Conservation (phyloP, 192 early-diverging fungal species). For the Coemansia sp. region DNA sequence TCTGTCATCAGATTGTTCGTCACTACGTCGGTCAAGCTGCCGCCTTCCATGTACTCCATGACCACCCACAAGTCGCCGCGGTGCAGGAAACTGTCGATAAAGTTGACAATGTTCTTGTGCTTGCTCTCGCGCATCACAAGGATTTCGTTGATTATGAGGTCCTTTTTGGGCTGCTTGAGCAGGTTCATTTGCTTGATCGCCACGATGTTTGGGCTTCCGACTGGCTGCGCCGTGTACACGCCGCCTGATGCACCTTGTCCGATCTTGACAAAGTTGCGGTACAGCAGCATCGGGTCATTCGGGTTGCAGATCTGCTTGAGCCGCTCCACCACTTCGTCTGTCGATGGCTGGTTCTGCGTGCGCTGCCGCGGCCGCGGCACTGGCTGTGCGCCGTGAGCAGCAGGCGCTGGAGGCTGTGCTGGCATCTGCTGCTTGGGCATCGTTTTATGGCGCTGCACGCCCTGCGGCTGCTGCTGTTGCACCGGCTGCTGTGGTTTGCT, state of each 20-base stretch:
- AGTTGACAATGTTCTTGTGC: slow-evolving; percentile 98
- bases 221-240: slow-evolving; percentile 86
- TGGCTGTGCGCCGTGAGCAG: slow-evolving; percentile 47
- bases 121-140: slow-evolving; percentile 88
- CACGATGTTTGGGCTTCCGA: slow-evolving; percentile 69
- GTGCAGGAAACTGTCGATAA: slow-evolving; percentile 84
- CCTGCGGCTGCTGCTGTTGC: background rate
- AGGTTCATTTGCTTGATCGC: slow-evolving; percentile 96
- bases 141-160: slow-evolving; percentile 90
- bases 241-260: slow-evolving; percentile 98
- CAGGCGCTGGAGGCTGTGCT: slow-evolving; percentile 55
- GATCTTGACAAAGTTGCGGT: slow-evolving; percentile 92
- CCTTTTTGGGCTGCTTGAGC: slow-evolving; percentile 80
- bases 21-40: slow-evolving; percentile 94
- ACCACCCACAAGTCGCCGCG: slow-evolving; percentile 90
- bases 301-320: slow-evolving; percentile 83
- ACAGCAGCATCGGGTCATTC: slow-evolving; percentile 86
- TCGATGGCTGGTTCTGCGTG: slow-evolving; percentile 74
- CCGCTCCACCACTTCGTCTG: slow-evolving; percentile 92
- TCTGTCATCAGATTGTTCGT: slow-evolving; percentile 90
- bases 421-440: slow-evolving; percentile 53
- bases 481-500: slow-evolving; percentile 22
- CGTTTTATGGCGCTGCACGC: slow-evolving; percentile 40
- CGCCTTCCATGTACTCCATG: slow-evolving; percentile 99
- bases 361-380: slow-evolving; percentile 68